A percentile compares a stretch with the other conserved stretches of the same genome.
Conservation (phyloP, 371 early-diverging fungal species). For the Mortierella sp. region DNA sequence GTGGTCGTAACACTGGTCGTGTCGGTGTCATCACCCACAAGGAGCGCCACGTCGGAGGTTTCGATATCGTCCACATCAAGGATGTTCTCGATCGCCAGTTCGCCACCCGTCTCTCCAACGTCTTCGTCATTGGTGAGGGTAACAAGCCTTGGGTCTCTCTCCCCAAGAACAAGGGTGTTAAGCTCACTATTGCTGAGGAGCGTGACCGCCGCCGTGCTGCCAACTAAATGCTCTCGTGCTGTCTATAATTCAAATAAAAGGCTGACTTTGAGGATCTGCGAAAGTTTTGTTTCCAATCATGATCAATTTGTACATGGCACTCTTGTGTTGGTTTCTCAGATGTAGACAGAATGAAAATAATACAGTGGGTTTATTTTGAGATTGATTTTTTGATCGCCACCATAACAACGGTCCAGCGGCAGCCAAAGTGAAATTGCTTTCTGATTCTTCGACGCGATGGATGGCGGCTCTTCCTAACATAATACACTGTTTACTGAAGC, state of each 20-base stretch:
- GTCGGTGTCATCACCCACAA: constrained; percentile 98
- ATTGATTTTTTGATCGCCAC: too few species aligned
- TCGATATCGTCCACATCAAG: constrained; percentile 95
- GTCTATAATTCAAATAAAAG: constrained; percentile 42
- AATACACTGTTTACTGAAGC: too few species aligned
- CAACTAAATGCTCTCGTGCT: constrained; percentile 35
- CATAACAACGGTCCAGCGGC: too few species aligned
- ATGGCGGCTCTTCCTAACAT: too few species aligned
- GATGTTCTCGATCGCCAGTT: constrained; percentile 90
- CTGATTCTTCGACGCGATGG: too few species aligned
- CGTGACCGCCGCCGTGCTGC: constrained; percentile 89
- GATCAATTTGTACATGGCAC: too few species aligned
- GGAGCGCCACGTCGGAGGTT: constrained; percentile 98
- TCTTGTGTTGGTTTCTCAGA: too few species aligned
- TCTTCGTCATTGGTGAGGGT: constrained; percentile 93
- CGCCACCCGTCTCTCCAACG: constrained; percentile 92
- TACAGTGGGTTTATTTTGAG: too few species aligned
- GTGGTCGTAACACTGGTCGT: constrained; percentile 99
- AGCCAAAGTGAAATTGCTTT: too few species aligned
- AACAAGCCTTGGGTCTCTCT: constrained; percentile 73
- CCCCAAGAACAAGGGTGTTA: too few species aligned
- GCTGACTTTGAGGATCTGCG: constrained; percentile 48
- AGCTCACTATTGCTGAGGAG: constrained; percentile 98
- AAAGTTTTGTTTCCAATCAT: not conserved
- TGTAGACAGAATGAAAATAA: too few species aligned